Evolutionary conservation across 164 flowering plant species (phyloP), one percentile per base, ranked within the genome.

Genomic region (Akebia trifoliata): DNA sequence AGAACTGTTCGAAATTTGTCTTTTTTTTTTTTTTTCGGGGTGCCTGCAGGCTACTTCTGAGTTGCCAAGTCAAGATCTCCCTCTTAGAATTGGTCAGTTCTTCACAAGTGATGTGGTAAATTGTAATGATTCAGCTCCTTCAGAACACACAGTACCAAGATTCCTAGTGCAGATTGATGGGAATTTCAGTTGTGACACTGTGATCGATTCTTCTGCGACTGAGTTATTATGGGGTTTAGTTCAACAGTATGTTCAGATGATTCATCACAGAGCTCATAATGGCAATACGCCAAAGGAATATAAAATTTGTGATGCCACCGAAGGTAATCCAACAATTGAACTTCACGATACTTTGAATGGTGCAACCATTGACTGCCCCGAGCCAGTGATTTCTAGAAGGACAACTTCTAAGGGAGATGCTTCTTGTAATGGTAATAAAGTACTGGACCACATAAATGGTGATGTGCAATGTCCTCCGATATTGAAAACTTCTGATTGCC

Each of bases 31-130:
- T 6, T 54, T 35, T 15, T 43, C 48, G n/a, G 28, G 28, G 9
- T 69, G 34, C 20, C 22, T 65, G 69, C 81, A 93, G 98, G 97
- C 98, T 57, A 87, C 98, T 51, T 87, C 92, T 40, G 97, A 84
- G 65, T 63, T 78, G 54, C 84, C 91, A 53, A 69, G 47, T 65
- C 50, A 61, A 31, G 59, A 24, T 24, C 85, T 93, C 35, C 96
- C 99, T 58, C 26, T 1, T 4, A 65, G 75, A 65, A 60, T 90
- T 53, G 72, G 60, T 69, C 76, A 80, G 62, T 90, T 93, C 64
- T 93, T 93, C 67, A 65, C 67, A 32, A 61, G 55, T 61, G 71
- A 82, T 48, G 32, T 60, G 40, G 55, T 69, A 44, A 70, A 69
- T 34, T 38, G 61, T 50, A 54, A 32, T 40, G 54, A 21, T 29